These are phyloP conservation scores for Bryum argenteum DNA, from an alignment of 225 moss, liverwort and hornwort genomes.

Conservation along the genomic window DNA sequence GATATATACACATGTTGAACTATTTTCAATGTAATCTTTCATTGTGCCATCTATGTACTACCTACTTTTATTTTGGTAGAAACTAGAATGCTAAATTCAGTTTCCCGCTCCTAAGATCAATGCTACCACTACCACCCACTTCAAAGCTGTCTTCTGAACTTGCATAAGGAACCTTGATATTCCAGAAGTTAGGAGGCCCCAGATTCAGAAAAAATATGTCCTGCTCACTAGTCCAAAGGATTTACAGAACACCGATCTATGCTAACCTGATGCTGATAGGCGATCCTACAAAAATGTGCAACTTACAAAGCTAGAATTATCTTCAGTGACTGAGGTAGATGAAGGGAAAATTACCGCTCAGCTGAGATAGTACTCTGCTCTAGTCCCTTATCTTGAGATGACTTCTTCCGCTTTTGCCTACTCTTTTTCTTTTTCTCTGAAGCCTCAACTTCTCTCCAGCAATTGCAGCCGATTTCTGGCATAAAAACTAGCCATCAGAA, in stretches of 20 bases:
- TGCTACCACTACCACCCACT: too few species aligned
- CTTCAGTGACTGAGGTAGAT: background rate
- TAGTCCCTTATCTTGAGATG: slow-evolving; percentile 13
- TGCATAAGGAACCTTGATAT: too few species aligned
- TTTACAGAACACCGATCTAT: background rate
- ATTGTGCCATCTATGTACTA: too few species aligned
- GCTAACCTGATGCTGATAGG: background rate
- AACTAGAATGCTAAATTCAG: too few species aligned
- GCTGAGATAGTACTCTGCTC: slow-evolving; percentile 24
- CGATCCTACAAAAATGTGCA: slow-evolving; percentile 41
- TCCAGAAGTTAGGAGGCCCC: too few species aligned
- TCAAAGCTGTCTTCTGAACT: too few species aligned
- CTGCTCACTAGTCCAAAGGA: background rate
- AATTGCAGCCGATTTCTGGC: slow-evolving; percentile 27
- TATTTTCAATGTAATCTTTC: too few species aligned
- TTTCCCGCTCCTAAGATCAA: too few species aligned
- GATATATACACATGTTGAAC: too few species aligned
- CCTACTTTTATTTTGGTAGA: too few species aligned
- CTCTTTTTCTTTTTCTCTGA: slow-evolving; percentile 32
- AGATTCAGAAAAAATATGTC: background rate
- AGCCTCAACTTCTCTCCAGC: slow-evolving; percentile 21
- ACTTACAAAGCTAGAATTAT: background rate
- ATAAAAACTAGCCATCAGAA: background rate
- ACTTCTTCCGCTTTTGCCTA: slow-evolving; percentile 33
- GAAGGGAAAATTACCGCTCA: slow-evolving; percentile 23